Conservation (phyloP, 2,329 filamentous ascomycete species). For the Didymella glomerata region DNA sequence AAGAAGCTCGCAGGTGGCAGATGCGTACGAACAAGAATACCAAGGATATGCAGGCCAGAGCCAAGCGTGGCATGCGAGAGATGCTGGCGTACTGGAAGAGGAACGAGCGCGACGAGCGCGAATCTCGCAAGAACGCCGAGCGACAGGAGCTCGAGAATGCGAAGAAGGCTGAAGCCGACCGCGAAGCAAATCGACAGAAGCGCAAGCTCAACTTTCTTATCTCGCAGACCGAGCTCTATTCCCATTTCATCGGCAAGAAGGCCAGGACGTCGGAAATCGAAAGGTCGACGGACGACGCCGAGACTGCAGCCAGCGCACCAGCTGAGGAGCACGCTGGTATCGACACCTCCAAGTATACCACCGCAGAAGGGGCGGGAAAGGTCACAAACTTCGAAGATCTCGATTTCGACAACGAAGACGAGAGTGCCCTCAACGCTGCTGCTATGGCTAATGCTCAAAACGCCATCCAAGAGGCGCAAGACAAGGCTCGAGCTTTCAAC, state of each 20-base stretch:
- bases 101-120: conserved; percentile 96
- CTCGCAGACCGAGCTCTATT: conserved; percentile 97
- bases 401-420: conserved; percentile 95
- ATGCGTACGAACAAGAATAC: conserved; percentile 97
- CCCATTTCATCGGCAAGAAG: conserved; percentile 99
- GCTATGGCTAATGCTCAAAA: conserved; percentile 96
- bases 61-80: conserved; percentile 98
- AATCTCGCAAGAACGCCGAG: conserved; percentile 91
- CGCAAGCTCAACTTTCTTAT: conserved; percentile 99
- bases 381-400: conserved; percentile 94
- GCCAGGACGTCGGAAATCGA: conserved; percentile 98
- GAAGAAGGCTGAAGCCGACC: conserved; percentile 94
- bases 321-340: conserved; percentile 52
- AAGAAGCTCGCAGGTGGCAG: conserved; percentile 97
- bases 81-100: conserved; percentile 99
- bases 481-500: conserved; percentile 93
- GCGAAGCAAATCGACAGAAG: conserved; percentile 96
- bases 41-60: conserved; percentile 95
- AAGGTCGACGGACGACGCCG: conserved; percentile 81
- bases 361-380: conserved; percentile 66
- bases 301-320: conserved; percentile 56
- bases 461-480: conserved; percentile 91
- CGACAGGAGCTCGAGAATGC: conserved; percentile 96
- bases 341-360: conserved; percentile 56
- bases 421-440: conserved; percentile 78